Percentiles rank a stretch among this genome's conserved stretches.
These are phyloP conservation scores for Fusarium caatingaense DNA, from an alignment of 2,329 filamentous ascomycete genomes.

Conservation along the genomic window DNA sequence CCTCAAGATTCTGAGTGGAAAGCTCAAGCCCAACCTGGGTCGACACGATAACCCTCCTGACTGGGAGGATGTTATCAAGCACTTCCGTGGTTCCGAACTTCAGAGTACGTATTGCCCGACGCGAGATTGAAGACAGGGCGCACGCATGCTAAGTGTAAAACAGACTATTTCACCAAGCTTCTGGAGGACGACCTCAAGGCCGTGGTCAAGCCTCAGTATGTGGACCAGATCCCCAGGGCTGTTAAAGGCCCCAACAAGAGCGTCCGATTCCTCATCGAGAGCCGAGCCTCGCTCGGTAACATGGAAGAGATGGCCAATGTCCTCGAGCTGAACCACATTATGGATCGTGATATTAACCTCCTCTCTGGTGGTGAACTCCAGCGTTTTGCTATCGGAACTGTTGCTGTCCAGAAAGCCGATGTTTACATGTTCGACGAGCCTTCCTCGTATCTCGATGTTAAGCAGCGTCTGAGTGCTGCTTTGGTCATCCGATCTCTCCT, in stretches of 20 bases:
- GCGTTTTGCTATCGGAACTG: constrained; percentile 95
- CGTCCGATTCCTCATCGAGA: constrained; percentile 82
- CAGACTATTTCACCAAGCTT: constrained; percentile 97
- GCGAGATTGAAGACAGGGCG: neutral
- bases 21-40: constrained; percentile 97
- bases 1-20: constrained; percentile 97
- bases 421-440: constrained; percentile 99
- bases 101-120: constrained; percentile 75
- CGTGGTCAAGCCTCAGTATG: constrained; percentile 98
- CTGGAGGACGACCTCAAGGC: constrained; percentile 97
- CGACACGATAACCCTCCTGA: constrained; percentile 96
- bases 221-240: constrained; percentile 96
- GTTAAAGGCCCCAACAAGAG: constrained; percentile 84
- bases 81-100: constrained; percentile 96
- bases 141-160: neutral
- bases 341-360: constrained; percentile 88
- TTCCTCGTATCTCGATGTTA: constrained; percentile 98
- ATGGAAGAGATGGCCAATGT: constrained; percentile 83
- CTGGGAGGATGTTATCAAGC: constrained; percentile 98
- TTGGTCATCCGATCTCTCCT: constrained; percentile 92
- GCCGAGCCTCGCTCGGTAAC: constrained; percentile 81
- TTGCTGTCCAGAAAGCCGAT: constrained; percentile 95
- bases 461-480: constrained; percentile 94
- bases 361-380: constrained; percentile 98
- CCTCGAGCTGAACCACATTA: constrained; percentile 88